Base-by-base conservation (phyloP, 1,284 basidiomycete species). In the Psilocybe mexicana region DNA sequence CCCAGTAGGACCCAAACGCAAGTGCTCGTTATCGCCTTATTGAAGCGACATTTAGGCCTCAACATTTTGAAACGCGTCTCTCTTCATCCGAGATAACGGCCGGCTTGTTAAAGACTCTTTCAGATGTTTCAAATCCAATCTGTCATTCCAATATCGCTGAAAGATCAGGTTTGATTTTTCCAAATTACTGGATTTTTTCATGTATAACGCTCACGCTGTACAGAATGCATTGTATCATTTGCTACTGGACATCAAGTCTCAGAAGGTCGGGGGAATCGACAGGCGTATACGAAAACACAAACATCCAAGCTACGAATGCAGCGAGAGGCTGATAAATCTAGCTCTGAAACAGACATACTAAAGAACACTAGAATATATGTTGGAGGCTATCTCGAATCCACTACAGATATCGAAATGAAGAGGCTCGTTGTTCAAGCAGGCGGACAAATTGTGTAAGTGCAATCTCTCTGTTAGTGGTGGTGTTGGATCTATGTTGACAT, bases 401-500 rank as follows among this genome's bases (percentile, higher is more conserved):
- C 87, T 14, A 91, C 88, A 5, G 89, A 90, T 65, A 81, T 87
- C 48, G 88, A 90, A 70, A 84, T 90, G 78, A 90, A 85, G 71
- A 75, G 82, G 58, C 73, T 84, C 14, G 75, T 90, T 12, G 68
- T 73, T 11, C 72, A 79, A 47, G 83, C 82, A 47, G 88, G 89
- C 4, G 88, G 88, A 61, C 63, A 75, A 69, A 61, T 73, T 69
- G 76, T 88, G 78, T 74, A 76, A 72, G 75, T 70, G 43, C 48
- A 7, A 12, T n/a, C 11, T 40, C 6, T n/a, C 11, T 40, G 3
- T n/a, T 40, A 40, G 3, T 40, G 38, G 38, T 14, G 4, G n/a
- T 40, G 10, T 6, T n/a, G 6, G 10, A n/a, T 40, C 7, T 12
- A 40, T 40, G 38, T 59, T 51, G 36, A 44, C 51, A 23, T 12